Evolutionary conservation across 148 eudicot genomes (phyloP), one percentile per base, ranked within the genome.

Genomic region (Rhododendron mucronatum): DNA sequence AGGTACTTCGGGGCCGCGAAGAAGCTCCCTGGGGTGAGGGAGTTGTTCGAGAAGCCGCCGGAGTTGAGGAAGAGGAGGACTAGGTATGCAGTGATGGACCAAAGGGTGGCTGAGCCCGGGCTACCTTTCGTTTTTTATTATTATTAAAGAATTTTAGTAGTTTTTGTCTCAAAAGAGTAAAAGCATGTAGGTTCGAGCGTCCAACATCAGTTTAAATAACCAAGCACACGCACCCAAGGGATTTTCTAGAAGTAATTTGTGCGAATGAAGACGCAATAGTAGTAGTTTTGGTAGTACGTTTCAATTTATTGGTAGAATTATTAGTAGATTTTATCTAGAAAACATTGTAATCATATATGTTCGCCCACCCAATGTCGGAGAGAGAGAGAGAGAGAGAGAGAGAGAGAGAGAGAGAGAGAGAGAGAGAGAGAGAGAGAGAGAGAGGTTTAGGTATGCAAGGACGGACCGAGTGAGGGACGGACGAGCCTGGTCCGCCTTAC

Each of bases 1-100:
- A 81, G 98, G 85, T 96, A 96, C 83, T 96, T 96, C n/a, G 99
- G 99, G 6, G 99, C 98, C 0, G 96, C 98, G 1, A 96, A 95
- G 90, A 95, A 95, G 94, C 78, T 96, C 26, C 98, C 99, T 0
- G 99, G 99, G 20, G 99, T 96, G 4, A 88, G 87, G 86, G 99
- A 95, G 75, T 67, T 95, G 90, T 96, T 96, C 26, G 98, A 96
- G 87, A 96, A 96, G 93, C 98, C 98, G 4, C 99, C 98, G 0
- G 99, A 96, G 89, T 84, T 96, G 87, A 53, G 98, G 51, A 96
- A 95, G 89, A 86, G 99, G 78, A 87, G 98, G 48, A 96, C 96
- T n/a, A 89, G 99, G 87, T 65, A 61, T 61, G 26, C 11, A 61
- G 4, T 53, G n/a, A 7, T 9, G 69, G 69, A 59, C 65, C n/a